Conservation (phyloP, 306 rosid species). For the Gastrolobium bilobum region DNA sequence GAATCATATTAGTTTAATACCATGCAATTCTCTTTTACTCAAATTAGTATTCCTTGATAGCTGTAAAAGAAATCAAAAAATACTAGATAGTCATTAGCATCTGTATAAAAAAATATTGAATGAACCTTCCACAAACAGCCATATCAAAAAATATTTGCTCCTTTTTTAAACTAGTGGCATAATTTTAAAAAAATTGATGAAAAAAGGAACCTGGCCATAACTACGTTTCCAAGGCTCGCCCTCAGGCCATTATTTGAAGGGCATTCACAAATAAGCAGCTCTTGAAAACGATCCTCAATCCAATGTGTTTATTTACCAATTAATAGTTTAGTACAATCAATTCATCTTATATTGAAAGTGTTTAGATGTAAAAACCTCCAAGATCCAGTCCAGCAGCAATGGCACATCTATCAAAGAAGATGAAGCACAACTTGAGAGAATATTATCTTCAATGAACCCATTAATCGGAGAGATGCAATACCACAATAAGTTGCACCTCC, state of each 20-base stretch:
- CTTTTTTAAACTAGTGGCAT: too few relatives aligned
- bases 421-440: slow-evolving; percentile 58
- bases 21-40: too few relatives aligned
- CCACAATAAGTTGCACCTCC: slow-evolving; percentile 97
- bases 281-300: slow-evolving; percentile 1
- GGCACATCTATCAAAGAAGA: slow-evolving; percentile 73
- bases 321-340: slow-evolving; percentile 28
- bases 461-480: slow-evolving; percentile 83
- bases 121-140: too few relatives aligned
- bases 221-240: too few relatives aligned
- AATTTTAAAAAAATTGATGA: too few relatives aligned
- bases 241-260: slow-evolving; percentile 39
- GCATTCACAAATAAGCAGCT: slow-evolving; percentile 25
- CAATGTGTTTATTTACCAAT: slow-evolving; percentile 21
- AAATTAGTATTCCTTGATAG: too few relatives aligned
- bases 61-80: too few relatives aligned
- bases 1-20: too few relatives aligned
- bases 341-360: slow-evolving; percentile 11
- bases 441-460: slow-evolving; percentile 84
- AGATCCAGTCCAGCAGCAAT: slow-evolving; percentile 83
- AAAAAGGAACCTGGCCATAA: too few relatives aligned
- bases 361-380: slow-evolving; percentile 68
- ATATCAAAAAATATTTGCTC: too few relatives aligned
- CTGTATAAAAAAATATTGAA: too few relatives aligned
- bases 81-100: too few relatives aligned